Base-by-base conservation (phyloP, 331 rosid species). In the Pyrus hybrid region DNA sequence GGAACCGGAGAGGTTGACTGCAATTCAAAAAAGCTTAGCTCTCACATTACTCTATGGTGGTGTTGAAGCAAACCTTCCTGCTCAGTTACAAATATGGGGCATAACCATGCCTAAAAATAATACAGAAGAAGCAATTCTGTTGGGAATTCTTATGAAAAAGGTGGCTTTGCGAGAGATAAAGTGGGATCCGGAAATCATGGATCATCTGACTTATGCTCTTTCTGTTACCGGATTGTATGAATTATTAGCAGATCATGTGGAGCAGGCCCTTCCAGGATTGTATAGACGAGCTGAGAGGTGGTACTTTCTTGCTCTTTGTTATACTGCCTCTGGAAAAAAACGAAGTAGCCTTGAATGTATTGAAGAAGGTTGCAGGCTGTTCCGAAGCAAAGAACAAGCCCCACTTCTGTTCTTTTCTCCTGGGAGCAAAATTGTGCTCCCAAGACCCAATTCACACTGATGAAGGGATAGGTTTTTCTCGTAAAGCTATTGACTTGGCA, bases 251-350 rank as follows among this genome's bases (percentile, higher is more conserved):
- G 87, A 81, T 66, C 87, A 81, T 64, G 81, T 87, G 58, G 97
- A 92, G 85, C 93, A 90, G 93, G 78, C 86, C 73, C 87, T 85
- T 84, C 96, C 97, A 0, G 97, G 96, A 51, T 79, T 85, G 41
- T 86, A 81, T 58, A 70, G 70, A 71, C 86, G 99, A 79, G 86
- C 89, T 6, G 92, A 92, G 79, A 86, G 87, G 77, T 92, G 97
- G 96, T 90, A 90, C 86, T 81, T 86, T 77, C 99, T 94, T 65
- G 95, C 99, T 75, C 97, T 92, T 63, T 94, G 97, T 82, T 90
- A 87, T 76, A 85, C 85, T 77, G 97, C 97, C 2, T 91, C 88
- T 25, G 96, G 96, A 67, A 79, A 85, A 17, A 72, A 83, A n/a
- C 23, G 96, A 88, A 83, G 74, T 76, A 29, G 97, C 99, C 51